Conservation (phyloP, 805 yeast species). For the Yamadazyma nakazawae region DNA sequence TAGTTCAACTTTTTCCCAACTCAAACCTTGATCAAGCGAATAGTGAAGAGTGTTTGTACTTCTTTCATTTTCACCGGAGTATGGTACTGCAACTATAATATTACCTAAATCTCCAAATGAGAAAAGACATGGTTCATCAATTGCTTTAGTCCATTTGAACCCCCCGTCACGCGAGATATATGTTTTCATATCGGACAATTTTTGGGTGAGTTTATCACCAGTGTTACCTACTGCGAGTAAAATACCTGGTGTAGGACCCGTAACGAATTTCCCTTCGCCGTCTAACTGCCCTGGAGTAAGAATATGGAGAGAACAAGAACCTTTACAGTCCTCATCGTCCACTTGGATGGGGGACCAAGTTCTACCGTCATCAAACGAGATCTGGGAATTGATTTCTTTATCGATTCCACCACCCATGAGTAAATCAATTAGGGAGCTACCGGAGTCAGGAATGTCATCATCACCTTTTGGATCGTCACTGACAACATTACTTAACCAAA, state of each 20-base stretch:
- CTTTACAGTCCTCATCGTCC: slow-evolving; percentile 44
- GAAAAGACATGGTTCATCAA: slow-evolving; percentile 51
- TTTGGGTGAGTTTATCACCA: slow-evolving; percentile 23
- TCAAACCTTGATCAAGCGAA: slow-evolving; percentile 70
- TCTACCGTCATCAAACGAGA: slow-evolving; percentile 52
- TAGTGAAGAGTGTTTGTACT: slow-evolving; percentile 37
- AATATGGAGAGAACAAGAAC: slow-evolving; percentile 49
- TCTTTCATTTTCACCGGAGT: slow-evolving; percentile 19
- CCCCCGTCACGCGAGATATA: slow-evolving; percentile 79
- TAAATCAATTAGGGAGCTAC: slow-evolving; percentile 23
- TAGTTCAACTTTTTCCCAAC: slow-evolving; percentile 56
- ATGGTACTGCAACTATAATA: slow-evolving; percentile 59
- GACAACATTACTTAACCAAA: slow-evolving; percentile 49
- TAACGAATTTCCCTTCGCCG: slow-evolving; percentile 41
- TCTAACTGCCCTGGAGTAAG: slow-evolving; percentile 28
- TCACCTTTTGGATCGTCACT: slow-evolving; percentile 9
- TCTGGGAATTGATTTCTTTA: slow-evolving; percentile 27
- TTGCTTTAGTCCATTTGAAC: slow-evolving; percentile 57
- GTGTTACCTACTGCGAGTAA: slow-evolving; percentile 30
- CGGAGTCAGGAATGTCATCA: slow-evolving; percentile 4
- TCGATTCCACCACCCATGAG: slow-evolving; percentile 19
- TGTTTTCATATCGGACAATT: slow-evolving; percentile 33
- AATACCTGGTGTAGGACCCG: slow-evolving; percentile 56
- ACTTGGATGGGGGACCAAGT: slow-evolving; percentile 50
- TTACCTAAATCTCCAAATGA: slow-evolving; percentile 80